Conservation (phyloP, 2,329 filamentous ascomycete genomes). For the Colletotrichum godetiae region DNA sequence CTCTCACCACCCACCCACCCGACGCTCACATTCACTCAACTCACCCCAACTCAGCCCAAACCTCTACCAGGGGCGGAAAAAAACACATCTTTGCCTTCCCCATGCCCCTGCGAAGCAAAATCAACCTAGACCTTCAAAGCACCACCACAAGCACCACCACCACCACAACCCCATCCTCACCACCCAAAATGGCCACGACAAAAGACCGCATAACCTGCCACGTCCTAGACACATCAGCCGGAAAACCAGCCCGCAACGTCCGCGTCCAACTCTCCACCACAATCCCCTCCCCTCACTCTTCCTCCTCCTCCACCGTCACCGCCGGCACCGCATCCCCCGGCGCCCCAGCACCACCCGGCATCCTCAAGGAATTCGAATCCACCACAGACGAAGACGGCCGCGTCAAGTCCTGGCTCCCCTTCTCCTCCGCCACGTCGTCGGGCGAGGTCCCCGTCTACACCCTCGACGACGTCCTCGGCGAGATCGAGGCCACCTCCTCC, state of each 20-base stretch:
- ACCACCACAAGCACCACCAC: too few relatives aligned
- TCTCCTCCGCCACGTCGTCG: constrained; percentile 59
- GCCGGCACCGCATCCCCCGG: constrained; percentile 41
- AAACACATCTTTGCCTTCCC: not conserved
- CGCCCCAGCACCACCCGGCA: constrained; percentile 45
- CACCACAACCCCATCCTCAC: not conserved
- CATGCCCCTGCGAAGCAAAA: not conserved
- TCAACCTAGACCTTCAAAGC: too few relatives aligned
- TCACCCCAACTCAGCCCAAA: not conserved
- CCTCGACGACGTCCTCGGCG: constrained; percentile 65
- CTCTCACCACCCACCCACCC: not conserved
- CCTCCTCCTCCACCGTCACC: not conserved
- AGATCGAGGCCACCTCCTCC: constrained; percentile 46
- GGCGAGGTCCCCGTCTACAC: constrained; percentile 70
- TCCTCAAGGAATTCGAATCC: constrained; percentile 68
- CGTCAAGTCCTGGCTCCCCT: constrained; percentile 75
- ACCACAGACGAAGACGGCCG: constrained; percentile 82
- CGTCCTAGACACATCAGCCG: constrained; percentile 84
- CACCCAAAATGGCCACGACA: constrained; percentile 14
- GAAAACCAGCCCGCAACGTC: constrained; percentile 74
- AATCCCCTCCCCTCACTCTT: not conserved
- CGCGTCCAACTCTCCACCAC: constrained; percentile 72
- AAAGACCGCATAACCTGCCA: constrained; percentile 85
- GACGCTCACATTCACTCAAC: constrained; percentile 8
- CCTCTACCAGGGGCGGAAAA: not conserved